Percentiles rank a stretch among this genome's conserved stretches.
phyloP scores from a whole-genome alignment of 306 rosid genomes.

The Canavalia gladiata region DNA sequence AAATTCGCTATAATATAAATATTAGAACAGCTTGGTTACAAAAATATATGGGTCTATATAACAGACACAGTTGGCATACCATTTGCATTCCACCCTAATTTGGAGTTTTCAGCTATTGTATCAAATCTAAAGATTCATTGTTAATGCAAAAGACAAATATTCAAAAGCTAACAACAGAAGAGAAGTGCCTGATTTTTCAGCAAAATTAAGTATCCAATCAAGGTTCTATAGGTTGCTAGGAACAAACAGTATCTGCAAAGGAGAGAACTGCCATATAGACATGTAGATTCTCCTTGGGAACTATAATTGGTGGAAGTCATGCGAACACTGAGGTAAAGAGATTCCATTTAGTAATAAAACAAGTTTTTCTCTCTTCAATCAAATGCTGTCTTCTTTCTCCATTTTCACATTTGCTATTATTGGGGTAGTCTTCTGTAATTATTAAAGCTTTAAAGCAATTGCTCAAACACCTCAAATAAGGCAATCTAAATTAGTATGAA shows the following conservation, averaged over 20 bases:
- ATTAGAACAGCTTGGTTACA: slow-evolving; percentile 9
- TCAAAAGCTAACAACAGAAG: slow-evolving; percentile 12
- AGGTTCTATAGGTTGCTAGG: slow-evolving; percentile 11
- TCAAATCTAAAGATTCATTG: slow-evolving; percentile 26
- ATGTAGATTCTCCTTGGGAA: slow-evolving; percentile 6
- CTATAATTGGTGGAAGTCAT: neutral
- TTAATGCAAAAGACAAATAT: neutral
- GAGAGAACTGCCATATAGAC: slow-evolving; percentile 26
- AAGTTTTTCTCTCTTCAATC: slow-evolving; percentile 33
- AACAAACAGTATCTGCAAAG: slow-evolving; percentile 5
- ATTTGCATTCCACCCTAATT: slow-evolving; percentile 27
- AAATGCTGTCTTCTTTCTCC: slow-evolving; percentile 2
- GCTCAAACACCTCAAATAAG: slow-evolving; percentile 28
- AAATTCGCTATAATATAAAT: neutral
- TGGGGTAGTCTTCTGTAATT: neutral
- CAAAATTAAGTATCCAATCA: neutral
- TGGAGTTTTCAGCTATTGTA: slow-evolving; percentile 1
- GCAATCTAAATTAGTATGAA: neutral
- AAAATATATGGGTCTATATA: slow-evolving; percentile 32
- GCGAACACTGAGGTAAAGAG: neutral
- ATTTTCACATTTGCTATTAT: slow-evolving; percentile 19
- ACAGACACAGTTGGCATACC: slow-evolving; percentile 20
- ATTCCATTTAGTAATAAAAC: neutral
- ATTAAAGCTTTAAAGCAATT: slow-evolving; percentile 34
- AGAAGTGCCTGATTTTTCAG: slow-evolving; percentile 15